Conservation (phyloP, 768 basidiomycete genomes). For the Lactifluus piperatus region DNA sequence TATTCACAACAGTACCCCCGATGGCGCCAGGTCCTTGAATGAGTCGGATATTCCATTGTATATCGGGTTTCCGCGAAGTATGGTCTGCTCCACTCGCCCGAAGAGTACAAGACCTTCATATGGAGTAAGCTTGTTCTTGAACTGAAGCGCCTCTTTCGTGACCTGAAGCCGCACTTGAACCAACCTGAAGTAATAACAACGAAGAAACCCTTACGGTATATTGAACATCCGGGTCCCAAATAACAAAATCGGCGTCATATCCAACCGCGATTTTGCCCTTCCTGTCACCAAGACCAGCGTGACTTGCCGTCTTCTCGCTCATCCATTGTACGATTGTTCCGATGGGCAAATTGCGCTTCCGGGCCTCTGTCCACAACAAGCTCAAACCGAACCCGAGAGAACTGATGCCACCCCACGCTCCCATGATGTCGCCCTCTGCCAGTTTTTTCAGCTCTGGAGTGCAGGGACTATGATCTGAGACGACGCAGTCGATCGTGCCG, state of each 20-base stretch:
- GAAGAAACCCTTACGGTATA: slow-evolving; percentile 29
- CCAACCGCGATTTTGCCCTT: slow-evolving; percentile 75
- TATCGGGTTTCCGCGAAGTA: slow-evolving; percentile 63
- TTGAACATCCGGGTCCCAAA: slow-evolving; percentile 64
- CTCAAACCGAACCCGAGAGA: slow-evolving; percentile 85
- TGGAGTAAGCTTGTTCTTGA: slow-evolving; percentile 92
- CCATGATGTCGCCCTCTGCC: slow-evolving; percentile 74
- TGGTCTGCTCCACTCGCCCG: slow-evolving; percentile 72
- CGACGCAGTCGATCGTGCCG: slow-evolving; percentile 84
- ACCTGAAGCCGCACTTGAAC: slow-evolving; percentile 41
- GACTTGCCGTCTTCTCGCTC: slow-evolving; percentile 62
- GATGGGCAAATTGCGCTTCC: slow-evolving; percentile 48
- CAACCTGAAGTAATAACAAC: background rate
- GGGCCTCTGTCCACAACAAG: slow-evolving; percentile 81
- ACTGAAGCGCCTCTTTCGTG: slow-evolving; percentile 59
- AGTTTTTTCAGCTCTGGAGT: slow-evolving; percentile 69
- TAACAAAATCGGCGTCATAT: slow-evolving; percentile 75
- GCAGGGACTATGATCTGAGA: slow-evolving; percentile 96
- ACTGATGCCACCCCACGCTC: slow-evolving; percentile 92
- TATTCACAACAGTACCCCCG: slow-evolving; percentile 18
- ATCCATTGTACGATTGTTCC: slow-evolving; percentile 68
- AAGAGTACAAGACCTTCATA: slow-evolving; percentile 67
- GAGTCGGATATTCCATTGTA: slow-evolving; percentile 41
- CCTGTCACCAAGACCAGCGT: slow-evolving; percentile 56
- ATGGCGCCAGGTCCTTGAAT: slow-evolving; percentile 18